A percentile compares a stretch with the other conserved stretches of the same genome.
Conservation (phyloP, 2,329 filamentous ascomycete genomes). For the Stachybotrys chartarum region DNA sequence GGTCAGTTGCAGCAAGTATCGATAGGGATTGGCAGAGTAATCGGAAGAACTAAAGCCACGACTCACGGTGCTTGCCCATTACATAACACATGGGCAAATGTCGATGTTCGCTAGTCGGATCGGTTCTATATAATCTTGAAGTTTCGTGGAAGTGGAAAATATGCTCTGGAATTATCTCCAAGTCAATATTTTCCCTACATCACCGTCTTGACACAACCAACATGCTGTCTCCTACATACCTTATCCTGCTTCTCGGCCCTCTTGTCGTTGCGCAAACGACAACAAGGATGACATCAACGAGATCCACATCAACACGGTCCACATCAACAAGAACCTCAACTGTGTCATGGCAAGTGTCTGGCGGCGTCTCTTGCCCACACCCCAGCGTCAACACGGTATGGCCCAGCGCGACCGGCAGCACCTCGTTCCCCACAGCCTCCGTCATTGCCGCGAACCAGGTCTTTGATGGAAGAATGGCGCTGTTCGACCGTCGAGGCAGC, state of each 20-base stretch:
- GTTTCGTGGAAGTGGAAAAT: too few relatives aligned
- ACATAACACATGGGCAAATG: background rate
- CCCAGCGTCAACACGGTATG: background rate
- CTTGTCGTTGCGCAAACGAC: background rate
- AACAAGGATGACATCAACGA: background rate
- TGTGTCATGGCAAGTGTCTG: background rate
- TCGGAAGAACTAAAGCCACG: background rate
- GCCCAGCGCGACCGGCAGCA: background rate
- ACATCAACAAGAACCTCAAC: background rate
- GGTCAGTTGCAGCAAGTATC: background rate
- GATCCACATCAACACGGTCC: background rate
- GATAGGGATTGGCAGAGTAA: background rate
- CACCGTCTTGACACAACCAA: background rate
- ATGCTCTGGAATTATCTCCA: too few relatives aligned
- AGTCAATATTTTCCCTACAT: background rate
- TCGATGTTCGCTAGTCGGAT: background rate
- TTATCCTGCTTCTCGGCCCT: background rate
- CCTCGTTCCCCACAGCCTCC: background rate
- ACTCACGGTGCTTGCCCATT: background rate
- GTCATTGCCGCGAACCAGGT: background rate
- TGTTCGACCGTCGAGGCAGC: background rate
- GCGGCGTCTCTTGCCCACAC: background rate
- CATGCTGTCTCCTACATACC: background rate
- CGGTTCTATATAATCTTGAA: background rate
- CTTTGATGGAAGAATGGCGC: background rate